Percentiles rank a stretch among this genome's conserved stretches.
phyloP scores from a whole-genome alignment of 1,284 basidiomycete genomes.

The Heliocybe sulcata region DNA sequence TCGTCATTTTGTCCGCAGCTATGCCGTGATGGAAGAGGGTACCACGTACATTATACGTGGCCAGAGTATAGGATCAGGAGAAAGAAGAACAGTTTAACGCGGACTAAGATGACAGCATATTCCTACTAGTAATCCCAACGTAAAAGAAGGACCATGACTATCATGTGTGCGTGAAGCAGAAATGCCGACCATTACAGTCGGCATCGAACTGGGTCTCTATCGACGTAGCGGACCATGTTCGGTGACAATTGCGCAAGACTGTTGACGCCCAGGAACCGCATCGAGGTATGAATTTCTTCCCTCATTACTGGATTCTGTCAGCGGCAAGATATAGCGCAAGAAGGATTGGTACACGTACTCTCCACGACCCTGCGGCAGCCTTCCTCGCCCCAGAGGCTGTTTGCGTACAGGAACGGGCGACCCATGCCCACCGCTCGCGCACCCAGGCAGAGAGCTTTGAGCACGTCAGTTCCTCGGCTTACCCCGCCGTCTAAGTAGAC shows the following conservation, averaged over 20 bases:
- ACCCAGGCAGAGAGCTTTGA: conserved; percentile 68
- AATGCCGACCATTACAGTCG: background rate
- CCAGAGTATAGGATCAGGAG: too few relatives aligned
- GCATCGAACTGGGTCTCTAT: background rate
- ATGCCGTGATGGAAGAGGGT: background rate
- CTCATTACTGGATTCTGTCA: conserved; percentile 16
- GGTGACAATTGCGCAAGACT: conserved; percentile 40
- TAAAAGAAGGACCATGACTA: too few relatives aligned
- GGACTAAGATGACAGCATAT: too few relatives aligned
- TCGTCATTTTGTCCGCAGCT: background rate
- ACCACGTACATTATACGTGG: too few relatives aligned
- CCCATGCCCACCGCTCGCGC: conserved; percentile 54
- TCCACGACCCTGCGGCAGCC: conserved; percentile 26
- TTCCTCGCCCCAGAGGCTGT: conserved; percentile 58
- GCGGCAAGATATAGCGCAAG: background rate
- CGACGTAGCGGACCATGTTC: conserved; percentile 32
- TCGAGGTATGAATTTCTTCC: conserved; percentile 40
- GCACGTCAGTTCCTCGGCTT: conserved; percentile 59
- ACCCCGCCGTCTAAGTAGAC: conserved; percentile 72
- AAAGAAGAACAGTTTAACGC: too few relatives aligned
- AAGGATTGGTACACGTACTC: conserved; percentile 12
- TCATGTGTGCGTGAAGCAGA: background rate
- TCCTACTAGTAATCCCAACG: too few relatives aligned
- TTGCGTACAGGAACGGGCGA: conserved; percentile 57
- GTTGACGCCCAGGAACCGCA: conserved; percentile 46